Base-by-base conservation (phyloP, 345 rosid genomes). In the Pistacia vera region DNA sequence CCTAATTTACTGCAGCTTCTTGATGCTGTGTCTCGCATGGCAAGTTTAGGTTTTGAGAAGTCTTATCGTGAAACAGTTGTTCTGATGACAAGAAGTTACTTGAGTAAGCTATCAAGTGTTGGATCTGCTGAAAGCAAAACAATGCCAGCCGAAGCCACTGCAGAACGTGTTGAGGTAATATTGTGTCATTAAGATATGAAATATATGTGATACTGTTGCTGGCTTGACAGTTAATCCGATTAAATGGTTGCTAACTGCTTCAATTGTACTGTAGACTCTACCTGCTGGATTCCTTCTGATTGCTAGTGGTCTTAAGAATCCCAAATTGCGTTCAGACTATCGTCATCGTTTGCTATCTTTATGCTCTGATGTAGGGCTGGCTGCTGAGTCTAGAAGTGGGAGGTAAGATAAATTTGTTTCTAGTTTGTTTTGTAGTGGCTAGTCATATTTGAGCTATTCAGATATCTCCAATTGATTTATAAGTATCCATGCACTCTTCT, bases 1-100 rank as follows among this genome's bases (percentile, higher is more conserved):
- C 77, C 72, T 70, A 68, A 81, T 63, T 71, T 64, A 72, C 48
- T 89, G 85, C 94, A 97, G 98, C 95, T 97, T 85, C 93, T 94
- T 80, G 99, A 94, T 91, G 99, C 98, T 75, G 97, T 92, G 77
- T 92, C 99, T 82, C 97, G 88, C 76, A 86, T 97, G 73, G 97
- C 99, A 79, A 94, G 97, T 85, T 87, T 97, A 85, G 98, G 99
- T 68, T 97, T 94, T 81, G 99, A 94, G 88, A 97, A 97, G 87
- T 92, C 99, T 52, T 97, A 91, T 78, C 94, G 99, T 16, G 99
- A 97, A 88, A 94, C 97, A 22, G 94, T 94, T 81, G 97, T 97
- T 86, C 80, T 94, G 79, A 86, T 97, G 98, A 93, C 98, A 48
- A 90, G 98, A 83, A 91, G 96, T 84, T 97, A 97, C 80, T 78